Percentiles rank a stretch among this genome's conserved stretches.
phyloP scores from a whole-genome alignment of 2,329 filamentous ascomycete genomes.

The Sphaerulina musiva region DNA sequence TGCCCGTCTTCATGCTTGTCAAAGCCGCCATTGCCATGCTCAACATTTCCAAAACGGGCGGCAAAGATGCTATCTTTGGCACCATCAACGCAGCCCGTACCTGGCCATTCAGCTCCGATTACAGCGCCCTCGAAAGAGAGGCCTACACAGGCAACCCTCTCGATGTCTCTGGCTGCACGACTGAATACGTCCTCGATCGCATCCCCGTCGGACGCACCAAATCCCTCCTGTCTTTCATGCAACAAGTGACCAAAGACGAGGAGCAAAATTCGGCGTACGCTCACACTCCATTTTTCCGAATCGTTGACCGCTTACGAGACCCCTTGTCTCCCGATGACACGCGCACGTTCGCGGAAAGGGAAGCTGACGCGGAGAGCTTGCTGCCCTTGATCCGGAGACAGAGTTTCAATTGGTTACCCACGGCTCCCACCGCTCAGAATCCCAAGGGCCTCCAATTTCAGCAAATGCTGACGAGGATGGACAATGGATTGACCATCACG shows the following conservation, averaged over 20 bases:
- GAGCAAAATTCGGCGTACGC: conserved; percentile 28
- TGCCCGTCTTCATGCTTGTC: conserved; percentile 33
- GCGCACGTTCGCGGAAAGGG: conserved; percentile 27
- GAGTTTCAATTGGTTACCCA: conserved; percentile 33
- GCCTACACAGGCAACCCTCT: conserved; percentile 29
- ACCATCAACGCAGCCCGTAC: conserved; percentile 32
- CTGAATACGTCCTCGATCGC: conserved; percentile 31
- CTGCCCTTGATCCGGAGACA: conserved; percentile 29
- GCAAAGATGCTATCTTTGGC: conserved; percentile 31
- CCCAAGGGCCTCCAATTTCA: conserved; percentile 27
- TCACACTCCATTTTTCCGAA: conserved; percentile 30
- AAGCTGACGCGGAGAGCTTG: conserved; percentile 29
- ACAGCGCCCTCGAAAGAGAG: conserved; percentile 26
- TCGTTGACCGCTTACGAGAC: conserved; percentile 29
- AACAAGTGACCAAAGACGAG: conserved; percentile 30
- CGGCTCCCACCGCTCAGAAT: conserved; percentile 27
- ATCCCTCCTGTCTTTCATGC: conserved; percentile 27
- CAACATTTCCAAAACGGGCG: conserved; percentile 28
- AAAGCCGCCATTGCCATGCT: conserved; percentile 31
- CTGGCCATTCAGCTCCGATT: conserved; percentile 32
- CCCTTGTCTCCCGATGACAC: conserved; percentile 25
- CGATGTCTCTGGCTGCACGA: conserved; percentile 33
- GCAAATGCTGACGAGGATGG: conserved; percentile 32
- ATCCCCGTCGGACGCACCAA: conserved; percentile 26
- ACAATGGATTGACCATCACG: conserved; percentile 31